These are phyloP conservation scores for Hypoxylon rickii DNA, from an alignment of 495 filamentous ascomycete species.

Conservation along the genomic window DNA sequence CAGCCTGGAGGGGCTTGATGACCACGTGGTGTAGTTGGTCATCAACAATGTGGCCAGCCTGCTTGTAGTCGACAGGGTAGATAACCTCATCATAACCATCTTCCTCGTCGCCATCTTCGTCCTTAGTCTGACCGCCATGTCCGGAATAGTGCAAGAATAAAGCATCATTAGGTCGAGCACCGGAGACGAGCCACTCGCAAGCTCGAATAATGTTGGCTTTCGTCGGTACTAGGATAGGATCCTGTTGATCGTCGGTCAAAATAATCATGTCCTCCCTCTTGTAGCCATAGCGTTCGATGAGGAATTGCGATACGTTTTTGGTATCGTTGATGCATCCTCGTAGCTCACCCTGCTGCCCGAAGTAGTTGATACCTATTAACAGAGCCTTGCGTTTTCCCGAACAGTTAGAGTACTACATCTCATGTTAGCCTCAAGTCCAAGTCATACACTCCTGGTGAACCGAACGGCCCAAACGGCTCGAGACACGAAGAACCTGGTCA, in stretches of 20 bases:
- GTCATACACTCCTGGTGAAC: too few species aligned
- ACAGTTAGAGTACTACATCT: slow-evolving; percentile 72
- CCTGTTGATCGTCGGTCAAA: slow-evolving; percentile 51
- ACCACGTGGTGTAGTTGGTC: slow-evolving; percentile 94
- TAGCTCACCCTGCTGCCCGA: slow-evolving; percentile 81
- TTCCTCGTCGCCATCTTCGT: slow-evolving; percentile 74
- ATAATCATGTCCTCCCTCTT: slow-evolving; percentile 58
- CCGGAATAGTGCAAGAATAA: slow-evolving; percentile 66
- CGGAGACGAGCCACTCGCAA: slow-evolving; percentile 53
- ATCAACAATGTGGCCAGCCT: slow-evolving; percentile 91
- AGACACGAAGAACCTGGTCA: too few species aligned
- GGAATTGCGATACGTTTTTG: slow-evolving; percentile 83
- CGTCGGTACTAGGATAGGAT: slow-evolving; percentile 51
- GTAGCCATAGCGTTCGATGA: slow-evolving; percentile 75
- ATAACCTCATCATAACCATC: slow-evolving; percentile 97
- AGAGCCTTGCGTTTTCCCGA: slow-evolving; percentile 85
- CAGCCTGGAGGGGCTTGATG: slow-evolving; percentile 77
- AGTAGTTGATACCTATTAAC: slow-evolving; percentile 95
- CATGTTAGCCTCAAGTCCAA: not conserved
- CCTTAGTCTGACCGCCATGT: slow-evolving; percentile 54
- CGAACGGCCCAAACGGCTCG: too few species aligned
- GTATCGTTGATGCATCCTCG: slow-evolving; percentile 95
- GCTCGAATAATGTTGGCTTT: slow-evolving; percentile 56
- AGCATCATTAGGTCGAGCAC: slow-evolving; percentile 53
- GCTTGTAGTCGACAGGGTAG: slow-evolving; percentile 91